These are phyloP conservation scores for Mycosarcoma mackinlayi DNA, from an alignment of 1,284 basidiomycete species.

Conservation along the genomic window DNA sequence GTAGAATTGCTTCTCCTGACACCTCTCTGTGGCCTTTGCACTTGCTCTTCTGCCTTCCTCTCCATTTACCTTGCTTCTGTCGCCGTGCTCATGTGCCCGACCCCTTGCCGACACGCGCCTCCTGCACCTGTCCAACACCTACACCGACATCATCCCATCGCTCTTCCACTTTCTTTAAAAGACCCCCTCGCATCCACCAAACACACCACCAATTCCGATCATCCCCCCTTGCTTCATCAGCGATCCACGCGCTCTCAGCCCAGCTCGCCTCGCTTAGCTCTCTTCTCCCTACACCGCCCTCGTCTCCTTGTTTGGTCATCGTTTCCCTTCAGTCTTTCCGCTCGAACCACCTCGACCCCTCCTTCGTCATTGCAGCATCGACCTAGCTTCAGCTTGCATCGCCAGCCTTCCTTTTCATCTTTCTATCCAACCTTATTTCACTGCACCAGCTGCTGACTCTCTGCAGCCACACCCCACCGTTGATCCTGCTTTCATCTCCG, in stretches of 20 bases:
- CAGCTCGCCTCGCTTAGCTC: constrained; percentile 34
- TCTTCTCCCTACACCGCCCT: constrained; percentile 6
- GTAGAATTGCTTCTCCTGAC: constrained; percentile 21
- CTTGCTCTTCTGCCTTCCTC: constrained; percentile 6
- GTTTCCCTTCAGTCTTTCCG: background rate
- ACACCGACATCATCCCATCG: constrained; percentile 18
- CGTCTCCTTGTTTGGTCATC: constrained; percentile 31
- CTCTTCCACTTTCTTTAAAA: constrained; percentile 32
- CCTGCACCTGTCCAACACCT: constrained; percentile 32
- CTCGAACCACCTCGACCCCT: constrained; percentile 1
- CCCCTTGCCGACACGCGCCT: constrained; percentile 41
- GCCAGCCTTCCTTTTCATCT: background rate
- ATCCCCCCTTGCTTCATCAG: constrained; percentile 37
- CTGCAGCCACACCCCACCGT: constrained; percentile 22
- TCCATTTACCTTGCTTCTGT: constrained; percentile 5
- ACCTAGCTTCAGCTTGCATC: background rate
- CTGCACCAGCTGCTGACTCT: constrained; percentile 20
- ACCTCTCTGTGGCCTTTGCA: constrained; percentile 10
- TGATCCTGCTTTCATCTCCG: constrained; percentile 36
- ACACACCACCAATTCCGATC: constrained; percentile 43
- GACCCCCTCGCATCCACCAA: constrained; percentile 49
- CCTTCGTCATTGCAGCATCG: constrained; percentile 1
- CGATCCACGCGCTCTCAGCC: constrained; percentile 34
- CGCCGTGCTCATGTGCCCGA: background rate
- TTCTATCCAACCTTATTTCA: constrained; percentile 29